These are phyloP conservation scores for Agastache rugosa DNA, from an alignment of 257 asterid genomes.

Conservation along the genomic window DNA sequence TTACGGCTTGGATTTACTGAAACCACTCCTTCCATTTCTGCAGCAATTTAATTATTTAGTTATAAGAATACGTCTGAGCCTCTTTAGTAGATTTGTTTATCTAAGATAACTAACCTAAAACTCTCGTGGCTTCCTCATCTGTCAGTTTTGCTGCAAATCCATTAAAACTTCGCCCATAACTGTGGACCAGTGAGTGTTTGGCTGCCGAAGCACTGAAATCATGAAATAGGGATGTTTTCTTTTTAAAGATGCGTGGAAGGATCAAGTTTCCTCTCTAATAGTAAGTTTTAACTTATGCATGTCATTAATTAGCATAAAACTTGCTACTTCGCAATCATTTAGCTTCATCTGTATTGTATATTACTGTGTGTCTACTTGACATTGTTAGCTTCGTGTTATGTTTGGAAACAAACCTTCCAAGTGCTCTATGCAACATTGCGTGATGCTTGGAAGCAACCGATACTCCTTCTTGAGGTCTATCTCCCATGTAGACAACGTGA, in stretches of 20 bases:
- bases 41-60: background rate
- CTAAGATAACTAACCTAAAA: constrained; percentile 35
- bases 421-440: constrained; percentile 45
- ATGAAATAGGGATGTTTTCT: background rate
- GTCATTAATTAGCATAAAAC: background rate
- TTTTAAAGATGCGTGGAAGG: background rate
- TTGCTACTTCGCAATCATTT: background rate
- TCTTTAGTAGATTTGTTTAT: background rate
- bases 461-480: constrained; percentile 35
- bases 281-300: background rate
- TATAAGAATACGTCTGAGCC: background rate
- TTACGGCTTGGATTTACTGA: constrained; percentile 52
- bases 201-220: constrained; percentile 48
- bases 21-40: constrained; percentile 57
- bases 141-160: constrained; percentile 74
- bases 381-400: background rate
- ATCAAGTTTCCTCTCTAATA: background rate
- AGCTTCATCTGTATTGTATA: background rate
- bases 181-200: constrained; percentile 50
- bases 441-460: constrained; percentile 44
- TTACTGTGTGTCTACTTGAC: background rate
- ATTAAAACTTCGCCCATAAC: constrained; percentile 58
- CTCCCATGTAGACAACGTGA: constrained; percentile 55
- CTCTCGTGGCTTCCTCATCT: constrained; percentile 43
- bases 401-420: constrained; percentile 44